phyloP scores from a whole-genome alignment of 768 basidiomycete genomes.

The Suillus hirtellus region DNA sequence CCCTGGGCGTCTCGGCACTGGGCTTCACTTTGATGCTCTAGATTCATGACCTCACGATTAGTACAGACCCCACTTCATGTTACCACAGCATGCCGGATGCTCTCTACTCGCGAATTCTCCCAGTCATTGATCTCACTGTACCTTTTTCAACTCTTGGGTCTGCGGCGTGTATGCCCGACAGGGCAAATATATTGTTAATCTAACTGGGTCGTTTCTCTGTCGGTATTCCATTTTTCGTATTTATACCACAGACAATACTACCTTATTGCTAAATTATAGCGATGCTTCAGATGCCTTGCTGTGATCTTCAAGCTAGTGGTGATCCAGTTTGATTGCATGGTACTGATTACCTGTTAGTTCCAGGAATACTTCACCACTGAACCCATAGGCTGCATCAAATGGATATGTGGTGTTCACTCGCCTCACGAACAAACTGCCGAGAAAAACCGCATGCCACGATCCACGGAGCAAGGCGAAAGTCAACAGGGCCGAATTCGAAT shows the following conservation, averaged over 20 bases:
- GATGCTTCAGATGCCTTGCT: neutral
- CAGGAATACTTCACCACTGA: neutral
- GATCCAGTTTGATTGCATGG: neutral
- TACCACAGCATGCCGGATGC: neutral
- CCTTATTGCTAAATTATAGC: conserved; percentile 16
- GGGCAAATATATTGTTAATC: neutral
- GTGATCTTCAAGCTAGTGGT: neutral
- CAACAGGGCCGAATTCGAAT: too few relatives aligned
- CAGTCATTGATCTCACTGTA: neutral
- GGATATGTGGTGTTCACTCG: too few relatives aligned
- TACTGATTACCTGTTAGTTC: neutral
- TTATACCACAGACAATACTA: conserved; percentile 6
- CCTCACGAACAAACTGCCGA: too few relatives aligned
- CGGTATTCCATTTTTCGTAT: neutral
- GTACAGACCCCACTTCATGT: conserved; percentile 5
- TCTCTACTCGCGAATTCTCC: neutral
- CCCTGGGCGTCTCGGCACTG: conserved; percentile 21
- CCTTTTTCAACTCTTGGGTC: neutral
- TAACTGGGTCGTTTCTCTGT: conserved; percentile 2
- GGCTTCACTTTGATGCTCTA: conserved; percentile 23
- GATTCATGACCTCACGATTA: conserved; percentile 4
- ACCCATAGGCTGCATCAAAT: neutral
- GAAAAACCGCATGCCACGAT: too few relatives aligned
- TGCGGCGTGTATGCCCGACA: neutral
- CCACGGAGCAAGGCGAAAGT: too few relatives aligned